These are phyloP conservation scores for Periconia macrospinosa DNA, from an alignment of 2,329 filamentous ascomycete genomes.

Conservation along the genomic window DNA sequence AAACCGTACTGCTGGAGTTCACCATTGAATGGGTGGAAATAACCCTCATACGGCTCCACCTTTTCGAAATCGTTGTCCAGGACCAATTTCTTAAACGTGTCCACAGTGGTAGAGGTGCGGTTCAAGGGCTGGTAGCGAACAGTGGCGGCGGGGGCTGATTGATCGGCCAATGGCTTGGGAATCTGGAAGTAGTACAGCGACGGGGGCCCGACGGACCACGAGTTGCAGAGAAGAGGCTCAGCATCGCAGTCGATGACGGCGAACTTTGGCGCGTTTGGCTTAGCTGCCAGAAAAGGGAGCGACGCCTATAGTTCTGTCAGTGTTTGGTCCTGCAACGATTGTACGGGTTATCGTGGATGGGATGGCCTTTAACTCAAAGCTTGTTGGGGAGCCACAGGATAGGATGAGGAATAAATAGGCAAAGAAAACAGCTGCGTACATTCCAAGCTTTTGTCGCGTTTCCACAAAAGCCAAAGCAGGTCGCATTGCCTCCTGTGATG, in stretches of 20 bases:
- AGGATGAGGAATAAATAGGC: background rate
- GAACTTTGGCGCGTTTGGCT: constrained; percentile 66
- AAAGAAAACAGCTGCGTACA: constrained; percentile 33
- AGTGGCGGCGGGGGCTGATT: constrained; percentile 64
- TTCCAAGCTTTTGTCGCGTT: constrained; percentile 64
- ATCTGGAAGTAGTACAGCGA: constrained; percentile 67
- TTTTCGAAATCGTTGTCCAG: constrained; percentile 61
- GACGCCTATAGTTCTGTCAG: constrained; percentile 54
- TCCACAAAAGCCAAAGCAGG: constrained; percentile 72
- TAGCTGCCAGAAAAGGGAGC: constrained; percentile 63
- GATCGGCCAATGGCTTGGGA: constrained; percentile 62
- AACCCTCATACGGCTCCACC: constrained; percentile 59
- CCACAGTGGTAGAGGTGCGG: constrained; percentile 66
- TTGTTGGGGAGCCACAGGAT: too few relatives aligned
- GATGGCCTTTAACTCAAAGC: too few relatives aligned
- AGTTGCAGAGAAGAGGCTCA: constrained; percentile 74
- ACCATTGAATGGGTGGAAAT: constrained; percentile 78
- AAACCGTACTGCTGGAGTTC: constrained; percentile 64
- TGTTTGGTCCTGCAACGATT: constrained; percentile 37
- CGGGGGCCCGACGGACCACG: constrained; percentile 68
- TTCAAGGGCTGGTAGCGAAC: constrained; percentile 69
- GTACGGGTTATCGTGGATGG: too few relatives aligned
- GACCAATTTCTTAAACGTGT: constrained; percentile 64
- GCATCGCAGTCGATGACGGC: constrained; percentile 73
- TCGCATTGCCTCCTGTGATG: constrained; percentile 75